A percentile compares a stretch with the other conserved stretches of the same genome.
phyloP scores from a whole-genome alignment of 108 stramenopile genomes.

The Pseudonitzschia pungens region DNA sequence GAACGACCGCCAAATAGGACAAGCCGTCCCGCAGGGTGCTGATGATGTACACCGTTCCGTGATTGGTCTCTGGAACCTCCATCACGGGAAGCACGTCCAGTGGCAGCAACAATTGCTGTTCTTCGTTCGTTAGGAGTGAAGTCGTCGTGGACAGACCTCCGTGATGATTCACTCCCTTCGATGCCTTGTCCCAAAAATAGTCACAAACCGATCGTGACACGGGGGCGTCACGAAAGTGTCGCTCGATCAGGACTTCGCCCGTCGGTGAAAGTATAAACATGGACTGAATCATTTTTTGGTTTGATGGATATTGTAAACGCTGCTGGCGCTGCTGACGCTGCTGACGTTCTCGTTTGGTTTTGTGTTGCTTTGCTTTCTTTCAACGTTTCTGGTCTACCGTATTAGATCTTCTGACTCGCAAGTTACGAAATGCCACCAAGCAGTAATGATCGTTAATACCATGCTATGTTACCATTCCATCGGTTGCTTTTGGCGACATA shows the following conservation, averaged over 20 bases:
- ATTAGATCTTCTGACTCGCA: too few species aligned
- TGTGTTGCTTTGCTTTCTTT: too few species aligned
- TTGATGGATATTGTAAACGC: not conserved
- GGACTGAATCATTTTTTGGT: slow-evolving; percentile 76
- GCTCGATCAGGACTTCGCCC: slow-evolving; percentile 90
- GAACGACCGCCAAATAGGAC: slow-evolving; percentile 88
- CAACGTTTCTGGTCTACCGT: too few species aligned
- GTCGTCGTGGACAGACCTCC: slow-evolving; percentile 72
- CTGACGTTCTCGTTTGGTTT: not conserved
- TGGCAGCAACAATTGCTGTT: slow-evolving; percentile 42
- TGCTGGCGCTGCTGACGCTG: not conserved
- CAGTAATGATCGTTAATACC: too few species aligned
- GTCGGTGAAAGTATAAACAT: slow-evolving; percentile 84
- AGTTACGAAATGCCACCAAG: too few species aligned
- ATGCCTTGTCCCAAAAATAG: slow-evolving; percentile 83
- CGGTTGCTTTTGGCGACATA: too few species aligned
- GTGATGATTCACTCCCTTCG: slow-evolving; percentile 73
- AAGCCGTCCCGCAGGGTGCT: slow-evolving; percentile 83
- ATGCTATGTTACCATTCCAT: too few species aligned
- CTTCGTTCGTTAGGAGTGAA: slow-evolving; percentile 42
- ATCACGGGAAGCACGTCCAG: slow-evolving; percentile 81
- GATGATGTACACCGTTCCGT: slow-evolving; percentile 61
- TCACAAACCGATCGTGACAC: slow-evolving; percentile 82
- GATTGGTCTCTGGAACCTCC: slow-evolving; percentile 73
- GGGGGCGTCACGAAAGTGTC: slow-evolving; percentile 82